Base-by-base conservation (phyloP, 2,329 filamentous ascomycete genomes). In the Xylariaceae sp. region DNA sequence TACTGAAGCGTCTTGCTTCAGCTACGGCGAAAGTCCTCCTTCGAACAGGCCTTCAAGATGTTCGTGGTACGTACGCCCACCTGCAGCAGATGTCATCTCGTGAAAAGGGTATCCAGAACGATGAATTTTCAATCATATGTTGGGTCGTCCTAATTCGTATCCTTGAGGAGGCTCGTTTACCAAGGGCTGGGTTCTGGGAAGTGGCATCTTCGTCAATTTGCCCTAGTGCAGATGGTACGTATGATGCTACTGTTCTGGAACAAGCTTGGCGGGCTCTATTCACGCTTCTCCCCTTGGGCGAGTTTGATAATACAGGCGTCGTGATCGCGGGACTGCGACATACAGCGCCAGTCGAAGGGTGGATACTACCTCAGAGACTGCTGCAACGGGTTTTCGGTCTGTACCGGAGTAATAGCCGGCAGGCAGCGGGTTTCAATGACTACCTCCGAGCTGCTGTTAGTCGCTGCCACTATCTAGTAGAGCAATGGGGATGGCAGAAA, bases 401-500 rank as follows among this genome's bases (percentile, higher is more conserved):
- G 1, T 88, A 88, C 67, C 76, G 77, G 61, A 72, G 73, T n/a
- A 82, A 85, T 57, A 67, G 72, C 2, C 77, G 77, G 18, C 85
- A 88, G 65, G 71, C 79, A 1, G 76, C 83, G 1, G 82, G 82
- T 66, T 88, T 88, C 75, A 88, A 87, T 64, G 81, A 82, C 60
- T 88, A 88, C 66, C 86, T 82, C 61, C 79, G 82, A 15, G 80
- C 82, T 4, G 69, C 86, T 3, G 73, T 88, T 37, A 77, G 78
- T 15, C 81, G 86, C 35, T 88, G 86, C 62, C 80, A 88, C 67
- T 82, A 82, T 67, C 77, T 88, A 8, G 81, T 87, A 51, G 75
- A 80, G 59, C 80, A 85, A 70, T 89, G 86, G 86, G 83, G 83
- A 3, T 88, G 86, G 86, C 76, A 76, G 44, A 82, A 76, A 61